Percentiles rank a stretch among this genome's conserved stretches.
These are phyloP conservation scores for Phylloporus rhodoxanthus DNA, from an alignment of 768 basidiomycete species.

Conservation along the genomic window DNA sequence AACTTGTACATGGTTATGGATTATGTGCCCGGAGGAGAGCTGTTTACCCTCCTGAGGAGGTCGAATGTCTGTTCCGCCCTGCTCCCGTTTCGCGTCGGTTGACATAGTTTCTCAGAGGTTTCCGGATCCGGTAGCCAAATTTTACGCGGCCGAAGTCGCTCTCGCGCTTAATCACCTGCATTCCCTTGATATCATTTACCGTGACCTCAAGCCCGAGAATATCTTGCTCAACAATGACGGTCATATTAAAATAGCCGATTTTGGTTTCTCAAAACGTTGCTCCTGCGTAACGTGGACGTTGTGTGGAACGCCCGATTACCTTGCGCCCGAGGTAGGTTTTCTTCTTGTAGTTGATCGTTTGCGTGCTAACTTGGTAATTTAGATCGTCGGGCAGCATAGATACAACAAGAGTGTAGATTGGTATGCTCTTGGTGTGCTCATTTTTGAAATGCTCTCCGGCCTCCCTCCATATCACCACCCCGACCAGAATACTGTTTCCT, in stretches of 20 bases:
- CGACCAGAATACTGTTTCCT: slow-evolving; percentile 74
- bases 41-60: slow-evolving; percentile 88
- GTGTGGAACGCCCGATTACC: slow-evolving; percentile 94
- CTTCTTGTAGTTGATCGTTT: slow-evolving; percentile 16
- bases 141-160: slow-evolving; percentile 94
- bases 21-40: slow-evolving; percentile 93
- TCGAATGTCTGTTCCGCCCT: slow-evolving; percentile 60
- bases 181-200: slow-evolving; percentile 83
- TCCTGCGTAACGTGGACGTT: slow-evolving; percentile 88
- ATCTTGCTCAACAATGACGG: slow-evolving; percentile 90
- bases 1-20: slow-evolving; percentile 99
- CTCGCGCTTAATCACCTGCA: slow-evolving; percentile 91
- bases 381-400: slow-evolving; percentile 75
- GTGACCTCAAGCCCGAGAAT: slow-evolving; percentile 97
- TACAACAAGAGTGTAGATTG: slow-evolving; percentile 98
- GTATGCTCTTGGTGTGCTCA: slow-evolving; percentile 96
- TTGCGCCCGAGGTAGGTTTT: slow-evolving; percentile 80
- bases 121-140: slow-evolving; percentile 95
- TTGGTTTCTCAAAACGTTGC: slow-evolving; percentile 92
- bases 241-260: slow-evolving; percentile 95
- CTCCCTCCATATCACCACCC: slow-evolving; percentile 90
- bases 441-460: slow-evolving; percentile 97
- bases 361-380: slow-evolving; percentile 1
- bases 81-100: slow-evolving; percentile 7
- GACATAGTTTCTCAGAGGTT: slow-evolving; percentile 55